These are phyloP conservation scores for Entomortierella chlamydospora DNA, from an alignment of 192 early-diverging fungal species.

Conservation along the genomic window DNA sequence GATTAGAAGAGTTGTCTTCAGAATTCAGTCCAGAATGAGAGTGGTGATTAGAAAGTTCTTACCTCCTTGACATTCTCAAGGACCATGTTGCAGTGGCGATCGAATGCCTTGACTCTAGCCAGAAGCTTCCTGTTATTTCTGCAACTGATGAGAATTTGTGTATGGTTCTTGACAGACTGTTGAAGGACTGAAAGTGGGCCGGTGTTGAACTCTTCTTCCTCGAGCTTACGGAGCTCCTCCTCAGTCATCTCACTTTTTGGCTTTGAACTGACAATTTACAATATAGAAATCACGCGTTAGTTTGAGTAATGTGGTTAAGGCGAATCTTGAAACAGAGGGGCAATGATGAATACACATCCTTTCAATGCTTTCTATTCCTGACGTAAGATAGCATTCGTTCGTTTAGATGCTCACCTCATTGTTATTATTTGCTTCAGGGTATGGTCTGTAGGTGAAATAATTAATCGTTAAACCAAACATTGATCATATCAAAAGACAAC, in stretches of 20 bases:
- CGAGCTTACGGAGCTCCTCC: slow-evolving; percentile 89
- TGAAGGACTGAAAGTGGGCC: slow-evolving; percentile 97
- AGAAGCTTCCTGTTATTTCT: slow-evolving; percentile 98
- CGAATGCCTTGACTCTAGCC: slow-evolving; percentile 98
- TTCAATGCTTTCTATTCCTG: no score
- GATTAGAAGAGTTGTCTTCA: neutral
- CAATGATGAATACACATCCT: no score
- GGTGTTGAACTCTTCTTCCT: slow-evolving; percentile 96
- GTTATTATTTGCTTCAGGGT: neutral
- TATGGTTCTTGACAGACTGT: slow-evolving; percentile 94
- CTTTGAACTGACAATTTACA: slow-evolving; percentile 40
- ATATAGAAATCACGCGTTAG: slow-evolving; percentile 26
- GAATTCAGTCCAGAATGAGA: no score
- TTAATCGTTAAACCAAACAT: neutral
- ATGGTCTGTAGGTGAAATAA: neutral
- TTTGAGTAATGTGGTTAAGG: neutral
- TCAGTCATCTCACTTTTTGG: slow-evolving; percentile 82
- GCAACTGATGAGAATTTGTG: slow-evolving; percentile 96
- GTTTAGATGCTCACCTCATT: slow-evolving; percentile 10
- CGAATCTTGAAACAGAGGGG: no score
- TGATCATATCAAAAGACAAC: neutral
- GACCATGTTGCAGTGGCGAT: slow-evolving; percentile 99
- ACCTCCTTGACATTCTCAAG: slow-evolving; percentile 98
- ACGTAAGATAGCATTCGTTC: neutral
- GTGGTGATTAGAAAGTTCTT: slow-evolving; percentile 6